Base-by-base conservation (phyloP, 345 rosid species). In the Carallia brachiata region DNA sequence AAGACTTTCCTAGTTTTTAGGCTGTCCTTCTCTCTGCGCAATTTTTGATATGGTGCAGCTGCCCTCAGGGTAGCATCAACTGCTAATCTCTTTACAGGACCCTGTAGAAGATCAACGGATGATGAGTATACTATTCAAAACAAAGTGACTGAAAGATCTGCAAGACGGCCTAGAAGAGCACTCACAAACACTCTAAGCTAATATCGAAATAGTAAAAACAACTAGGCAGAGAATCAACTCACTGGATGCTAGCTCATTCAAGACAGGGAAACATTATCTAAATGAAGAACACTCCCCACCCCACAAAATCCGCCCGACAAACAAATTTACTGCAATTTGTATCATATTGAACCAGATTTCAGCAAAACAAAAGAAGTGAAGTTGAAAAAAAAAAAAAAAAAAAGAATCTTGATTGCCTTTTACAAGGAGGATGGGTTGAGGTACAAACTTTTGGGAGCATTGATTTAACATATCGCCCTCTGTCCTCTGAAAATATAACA, bases 21-120 rank as follows among this genome's bases (percentile, higher is more conserved):
- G 62, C 67, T 76, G 72, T 94, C 94, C 78, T 72, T 91, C 82
- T 88, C 97, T 81, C 84, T 83, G 39, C 96, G 93, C 84, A 91
- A 79, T 77, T 91, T 91, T 80, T 94, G 98, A 78, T 90, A 94
- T 52, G 98, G 97, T 55, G 96, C 98, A 68, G 98, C 97, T 66
- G 98, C 98, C 81, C 98, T 90, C 72, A 94, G 92, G 73, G 96
- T 94, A 64, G 97, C 98, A 90, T 94, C 97, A 67, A 94, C 96
- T 58, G 97, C 98, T 80, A 94, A 79, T 80, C 97, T 83, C 85
- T 87, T 91, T 44, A 94, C 83, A 27, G 98, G 96, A 75, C 98
- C 98, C 98, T 94, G 85, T 58, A 23, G 68, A 66, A 54, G 62
- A 74, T 47, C 1, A 27, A 63, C 15, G 16, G 61, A 71, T 27